phyloP scores from a whole-genome alignment of 2,329 filamentous ascomycete genomes.

The Botrytis porri region DNA sequence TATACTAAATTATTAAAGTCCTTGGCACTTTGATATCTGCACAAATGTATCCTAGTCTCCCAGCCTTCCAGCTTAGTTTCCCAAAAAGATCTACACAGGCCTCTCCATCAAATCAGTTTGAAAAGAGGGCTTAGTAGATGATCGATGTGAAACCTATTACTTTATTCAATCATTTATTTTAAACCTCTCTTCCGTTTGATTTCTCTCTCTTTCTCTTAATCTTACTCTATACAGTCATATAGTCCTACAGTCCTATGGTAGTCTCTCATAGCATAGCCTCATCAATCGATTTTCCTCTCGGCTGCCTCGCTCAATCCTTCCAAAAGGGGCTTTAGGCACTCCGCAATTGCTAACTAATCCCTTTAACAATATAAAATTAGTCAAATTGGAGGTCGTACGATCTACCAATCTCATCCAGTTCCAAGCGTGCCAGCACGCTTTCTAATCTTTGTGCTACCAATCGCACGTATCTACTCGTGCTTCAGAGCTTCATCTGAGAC shows the following conservation, averaged over 20 bases:
- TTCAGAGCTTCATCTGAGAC: constrained; percentile 15
- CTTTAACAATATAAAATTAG: neutral
- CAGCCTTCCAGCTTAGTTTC: neutral
- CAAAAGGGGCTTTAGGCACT: neutral
- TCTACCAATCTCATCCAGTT: neutral
- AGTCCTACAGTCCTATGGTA: too few relatives aligned
- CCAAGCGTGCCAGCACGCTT: neutral
- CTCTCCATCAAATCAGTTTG: constrained; percentile 11
- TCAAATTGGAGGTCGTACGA: neutral
- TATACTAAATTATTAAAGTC: neutral
- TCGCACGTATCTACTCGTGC: neutral
- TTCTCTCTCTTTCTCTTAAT: neutral
- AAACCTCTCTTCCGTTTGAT: neutral
- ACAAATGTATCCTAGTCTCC: neutral
- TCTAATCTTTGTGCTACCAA: neutral
- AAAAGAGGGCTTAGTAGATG: constrained; percentile 1
- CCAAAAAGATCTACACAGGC: constrained; percentile 13
- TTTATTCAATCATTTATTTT: neutral
- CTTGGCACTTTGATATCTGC: neutral
- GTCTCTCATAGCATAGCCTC: neutral
- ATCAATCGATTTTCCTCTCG: neutral
- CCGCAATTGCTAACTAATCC: neutral
- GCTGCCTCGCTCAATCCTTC: neutral
- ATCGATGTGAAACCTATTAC: neutral
- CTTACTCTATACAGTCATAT: neutral